These are phyloP conservation scores for Cadophora malorum DNA, from an alignment of 2,329 filamentous ascomycete species.

Conservation along the genomic window DNA sequence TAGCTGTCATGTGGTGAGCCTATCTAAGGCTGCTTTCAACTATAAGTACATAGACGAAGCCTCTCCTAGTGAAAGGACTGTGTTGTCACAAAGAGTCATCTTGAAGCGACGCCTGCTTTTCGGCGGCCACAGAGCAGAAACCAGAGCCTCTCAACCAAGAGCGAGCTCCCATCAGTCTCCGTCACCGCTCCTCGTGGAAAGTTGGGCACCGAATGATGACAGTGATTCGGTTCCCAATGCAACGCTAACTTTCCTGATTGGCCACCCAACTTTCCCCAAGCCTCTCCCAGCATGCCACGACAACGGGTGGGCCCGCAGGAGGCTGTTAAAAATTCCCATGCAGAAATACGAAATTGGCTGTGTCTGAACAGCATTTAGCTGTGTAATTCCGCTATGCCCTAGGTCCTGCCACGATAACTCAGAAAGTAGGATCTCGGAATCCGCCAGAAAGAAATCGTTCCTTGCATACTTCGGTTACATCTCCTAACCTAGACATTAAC, in stretches of 20 bases:
- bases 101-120: neutral
- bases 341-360: constrained; percentile 20
- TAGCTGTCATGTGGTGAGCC: constrained; percentile 26
- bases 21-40: constrained; percentile 26
- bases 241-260: constrained; percentile 29
- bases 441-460: constrained; percentile 21
- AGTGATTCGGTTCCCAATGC: constrained; percentile 23
- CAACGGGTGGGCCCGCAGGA: constrained; percentile 28
- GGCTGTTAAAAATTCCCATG: constrained; percentile 23
- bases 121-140: constrained; percentile 2
- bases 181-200: constrained; percentile 28
- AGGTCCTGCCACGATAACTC: constrained; percentile 22
- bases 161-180: constrained; percentile 5
- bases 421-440: constrained; percentile 18
- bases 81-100: constrained; percentile 31
- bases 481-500: constrained; percentile 3
- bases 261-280: constrained; percentile 18
- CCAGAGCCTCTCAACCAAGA: constrained; percentile 19
- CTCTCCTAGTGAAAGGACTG: constrained; percentile 19
- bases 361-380: constrained; percentile 3
- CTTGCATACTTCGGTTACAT: constrained; percentile 24
- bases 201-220: constrained; percentile 22
- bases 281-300: constrained; percentile 35
- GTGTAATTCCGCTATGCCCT: constrained; percentile 9
- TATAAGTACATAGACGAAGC: constrained; percentile 25